phyloP scores from a whole-genome alignment of 768 basidiomycete genomes.

The Gautieria morchelliformis region DNA sequence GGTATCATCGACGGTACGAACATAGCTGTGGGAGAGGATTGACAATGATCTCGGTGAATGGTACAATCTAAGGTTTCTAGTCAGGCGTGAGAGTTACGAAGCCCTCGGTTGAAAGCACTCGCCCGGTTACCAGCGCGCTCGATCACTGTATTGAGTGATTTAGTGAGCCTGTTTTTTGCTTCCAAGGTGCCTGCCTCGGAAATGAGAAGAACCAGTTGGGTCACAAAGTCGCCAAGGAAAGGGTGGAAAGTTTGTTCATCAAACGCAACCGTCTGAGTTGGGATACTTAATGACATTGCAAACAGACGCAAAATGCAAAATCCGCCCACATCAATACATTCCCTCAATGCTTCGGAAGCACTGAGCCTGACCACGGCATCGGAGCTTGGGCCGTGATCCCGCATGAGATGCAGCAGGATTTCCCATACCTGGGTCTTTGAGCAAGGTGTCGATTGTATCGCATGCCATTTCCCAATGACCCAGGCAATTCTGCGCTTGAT shows the following conservation, averaged over 20 bases:
- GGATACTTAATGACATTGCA: background rate
- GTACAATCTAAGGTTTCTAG: conserved; percentile 43
- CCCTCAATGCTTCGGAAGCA: conserved; percentile 66
- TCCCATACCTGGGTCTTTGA: conserved; percentile 62
- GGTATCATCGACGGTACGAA: conserved; percentile 24
- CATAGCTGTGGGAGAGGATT: conserved; percentile 64
- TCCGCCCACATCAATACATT: conserved; percentile 73
- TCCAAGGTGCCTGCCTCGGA: conserved; percentile 68
- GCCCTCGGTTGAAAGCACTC: conserved; percentile 6
- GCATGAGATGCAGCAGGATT: conserved; percentile 66
- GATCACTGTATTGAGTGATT: conserved; percentile 60
- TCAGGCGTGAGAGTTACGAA: background rate
- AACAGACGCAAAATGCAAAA: background rate
- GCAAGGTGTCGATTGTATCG: conserved; percentile 47
- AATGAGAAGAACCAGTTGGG: conserved; percentile 60
- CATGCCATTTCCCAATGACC: conserved; percentile 85
- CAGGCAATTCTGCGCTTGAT: conserved; percentile 94
- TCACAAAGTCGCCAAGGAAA: conserved; percentile 49
- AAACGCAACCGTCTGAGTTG: conserved; percentile 51
- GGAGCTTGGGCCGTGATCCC: conserved; percentile 56
- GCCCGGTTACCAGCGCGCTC: conserved; percentile 34
- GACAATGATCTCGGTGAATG: conserved; percentile 51
- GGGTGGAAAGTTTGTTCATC: conserved; percentile 56
- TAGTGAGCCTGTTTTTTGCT: conserved; percentile 65
- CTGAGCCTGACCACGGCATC: conserved; percentile 84